These are phyloP conservation scores for Cichorium intybus DNA, from an alignment of 140 eudicot genomes.

Conservation along the genomic window DNA sequence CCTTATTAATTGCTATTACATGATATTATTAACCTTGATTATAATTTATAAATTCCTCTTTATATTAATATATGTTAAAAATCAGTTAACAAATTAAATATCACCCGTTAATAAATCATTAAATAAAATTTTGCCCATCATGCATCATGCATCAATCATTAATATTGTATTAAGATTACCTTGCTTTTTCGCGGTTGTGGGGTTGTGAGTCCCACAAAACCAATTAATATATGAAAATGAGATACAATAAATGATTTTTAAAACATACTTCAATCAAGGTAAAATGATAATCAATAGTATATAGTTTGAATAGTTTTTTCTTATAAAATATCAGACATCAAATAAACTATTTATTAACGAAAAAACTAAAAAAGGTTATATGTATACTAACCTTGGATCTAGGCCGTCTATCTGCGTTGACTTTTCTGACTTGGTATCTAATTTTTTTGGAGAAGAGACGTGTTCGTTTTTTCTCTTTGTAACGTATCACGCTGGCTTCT, in stretches of 20 bases:
- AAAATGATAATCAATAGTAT: not conserved
- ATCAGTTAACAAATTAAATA: not conserved
- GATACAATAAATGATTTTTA: not conserved
- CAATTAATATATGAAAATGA: constrained; percentile 23
- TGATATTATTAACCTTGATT: no score
- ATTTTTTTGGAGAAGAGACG: constrained; percentile 69
- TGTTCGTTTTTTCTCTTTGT: constrained; percentile 78
- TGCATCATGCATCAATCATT: constrained; percentile 9
- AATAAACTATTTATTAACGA: not conserved
- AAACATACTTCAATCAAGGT: not conserved
- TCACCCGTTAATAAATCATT: not conserved
- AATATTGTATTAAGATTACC: not conserved
- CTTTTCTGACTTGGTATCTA: constrained; percentile 81
- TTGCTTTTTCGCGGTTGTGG: not conserved
- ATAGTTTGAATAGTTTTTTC: not conserved
- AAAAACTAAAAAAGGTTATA: not conserved
- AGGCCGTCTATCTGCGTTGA: constrained; percentile 92
- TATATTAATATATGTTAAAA: no score
- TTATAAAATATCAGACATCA: not conserved
- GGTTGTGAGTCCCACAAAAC: constrained; percentile 15
- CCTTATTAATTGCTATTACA: not conserved
- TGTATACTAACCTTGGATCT: constrained; percentile 84
- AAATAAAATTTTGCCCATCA: not conserved
- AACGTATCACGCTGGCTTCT: constrained; percentile 81
- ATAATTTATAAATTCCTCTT: no score